Percentiles rank a stretch among this genome's conserved stretches.
Evolutionary conservation across 2,329 filamentous ascomycete genomes (phyloP).

Genomic region (Hymenoscyphus fructigenus): DNA sequence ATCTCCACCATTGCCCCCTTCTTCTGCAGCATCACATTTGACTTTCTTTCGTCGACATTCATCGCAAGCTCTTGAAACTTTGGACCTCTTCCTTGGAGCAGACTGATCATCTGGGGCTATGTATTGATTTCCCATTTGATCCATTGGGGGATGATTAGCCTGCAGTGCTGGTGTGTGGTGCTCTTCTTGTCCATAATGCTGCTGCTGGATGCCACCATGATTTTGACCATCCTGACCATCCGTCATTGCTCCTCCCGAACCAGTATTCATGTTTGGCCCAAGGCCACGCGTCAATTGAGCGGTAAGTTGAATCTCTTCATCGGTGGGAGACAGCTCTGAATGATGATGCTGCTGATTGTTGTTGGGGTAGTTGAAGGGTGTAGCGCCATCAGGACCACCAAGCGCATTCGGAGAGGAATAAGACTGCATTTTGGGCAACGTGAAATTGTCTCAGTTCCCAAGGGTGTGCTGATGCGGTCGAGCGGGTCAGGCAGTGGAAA

Average conservation of each 20-base stretch:
- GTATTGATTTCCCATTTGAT: constrained; percentile 46
- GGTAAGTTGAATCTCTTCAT: constrained; percentile 47
- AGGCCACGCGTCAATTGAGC: constrained; percentile 48
- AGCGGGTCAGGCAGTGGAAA: constrained; percentile 11
- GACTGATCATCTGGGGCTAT: constrained; percentile 45
- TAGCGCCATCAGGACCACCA: constrained; percentile 29
- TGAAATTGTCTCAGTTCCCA: not conserved
- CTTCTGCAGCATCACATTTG: constrained; percentile 79
- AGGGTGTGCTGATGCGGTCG: not conserved
- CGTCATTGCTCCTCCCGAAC: constrained; percentile 37
- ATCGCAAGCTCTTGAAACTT: constrained; percentile 86
- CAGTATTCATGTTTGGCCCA: constrained; percentile 42
- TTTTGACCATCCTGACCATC: constrained; percentile 39
- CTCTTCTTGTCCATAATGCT: constrained; percentile 37
- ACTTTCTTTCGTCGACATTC: constrained; percentile 89
- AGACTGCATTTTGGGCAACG: constrained; percentile 29
- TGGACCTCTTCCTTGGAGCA: constrained; percentile 70
- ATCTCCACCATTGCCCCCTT: constrained; percentile 63
- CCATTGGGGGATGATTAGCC: constrained; percentile 28
- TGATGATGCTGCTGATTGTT: constrained; percentile 27
- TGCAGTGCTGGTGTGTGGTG: constrained; percentile 24
- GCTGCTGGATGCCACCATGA: constrained; percentile 39
- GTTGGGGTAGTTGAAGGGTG: constrained; percentile 32
- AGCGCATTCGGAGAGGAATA: constrained; percentile 35
- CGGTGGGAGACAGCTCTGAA: constrained; percentile 35